Conservation (phyloP, 306 rosid genomes). For the Crataegus laevigata region DNA sequence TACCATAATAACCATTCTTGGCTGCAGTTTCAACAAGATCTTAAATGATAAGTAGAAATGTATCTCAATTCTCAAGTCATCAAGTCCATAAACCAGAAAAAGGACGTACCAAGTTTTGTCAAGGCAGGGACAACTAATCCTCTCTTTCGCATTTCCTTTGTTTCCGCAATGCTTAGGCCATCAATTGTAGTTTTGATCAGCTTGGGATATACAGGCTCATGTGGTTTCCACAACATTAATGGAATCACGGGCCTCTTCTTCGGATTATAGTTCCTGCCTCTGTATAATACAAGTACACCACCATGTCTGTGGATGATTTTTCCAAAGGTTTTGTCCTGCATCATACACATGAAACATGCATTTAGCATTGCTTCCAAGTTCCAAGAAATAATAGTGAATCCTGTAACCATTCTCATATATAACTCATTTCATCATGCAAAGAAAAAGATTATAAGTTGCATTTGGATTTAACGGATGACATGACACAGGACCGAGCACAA, state of each 20-base stretch:
- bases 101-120: conserved; percentile 66
- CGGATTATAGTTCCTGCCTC: conserved; percentile 76
- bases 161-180: conserved; percentile 74
- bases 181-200: conserved; percentile 79
- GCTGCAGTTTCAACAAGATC: conserved; percentile 40
- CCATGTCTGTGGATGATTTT: conserved; percentile 71
- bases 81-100: neutral
- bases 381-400: neutral
- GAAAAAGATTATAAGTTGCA: neutral
- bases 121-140: conserved; percentile 73
- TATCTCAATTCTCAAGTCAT: neutral
- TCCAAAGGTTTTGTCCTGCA: conserved; percentile 86
- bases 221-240: conserved; percentile 91
- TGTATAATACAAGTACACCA: conserved; percentile 66
- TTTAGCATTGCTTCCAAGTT: conserved; percentile 5
- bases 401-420: neutral
- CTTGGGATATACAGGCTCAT: conserved; percentile 83
- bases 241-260: conserved; percentile 75
- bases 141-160: conserved; percentile 85
- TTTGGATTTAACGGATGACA: too few relatives aligned
- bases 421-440: neutral
- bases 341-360: conserved; percentile 20
- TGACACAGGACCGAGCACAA: too few relatives aligned
- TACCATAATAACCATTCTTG: conserved; percentile 79
- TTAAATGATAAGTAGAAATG: conserved; percentile 3